phyloP scores from a whole-genome alignment of 768 basidiomycete species.

The Xanthoconium purpureum region DNA sequence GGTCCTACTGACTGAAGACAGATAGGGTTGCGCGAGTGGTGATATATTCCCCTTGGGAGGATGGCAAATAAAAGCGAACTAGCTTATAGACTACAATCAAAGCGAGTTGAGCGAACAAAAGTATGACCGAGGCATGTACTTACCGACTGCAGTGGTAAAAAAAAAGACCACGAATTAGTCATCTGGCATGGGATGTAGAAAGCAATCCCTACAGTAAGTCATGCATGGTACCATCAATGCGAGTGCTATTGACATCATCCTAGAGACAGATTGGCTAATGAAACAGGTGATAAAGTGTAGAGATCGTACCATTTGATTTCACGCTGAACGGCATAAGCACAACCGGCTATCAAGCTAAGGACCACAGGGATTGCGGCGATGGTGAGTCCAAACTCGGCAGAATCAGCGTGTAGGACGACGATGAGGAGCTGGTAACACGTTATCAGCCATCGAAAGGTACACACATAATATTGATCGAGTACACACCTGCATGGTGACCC shows the following conservation, averaged over 20 bases:
- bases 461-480: background rate
- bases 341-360: constrained; percentile 59
- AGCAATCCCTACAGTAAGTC: constrained; percentile 61
- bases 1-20: constrained; percentile 61
- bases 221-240: constrained; percentile 73
- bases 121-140: constrained; percentile 2
- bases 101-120: background rate
- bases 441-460: background rate
- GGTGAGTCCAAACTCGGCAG: constrained; percentile 79
- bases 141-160: constrained; percentile 25
- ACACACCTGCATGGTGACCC: constrained; percentile 82
- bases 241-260: constrained; percentile 73
- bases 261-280: background rate
- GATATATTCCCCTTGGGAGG: constrained; percentile 49
- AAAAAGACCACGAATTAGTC: background rate
- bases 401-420: constrained; percentile 59
- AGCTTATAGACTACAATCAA: constrained; percentile 68
- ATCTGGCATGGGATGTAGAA: background rate
- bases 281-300: background rate
- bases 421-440: constrained; percentile 64
- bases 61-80: constrained; percentile 74
- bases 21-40: constrained; percentile 81
- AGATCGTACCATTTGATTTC: constrained; percentile 71
- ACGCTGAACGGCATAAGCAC: constrained; percentile 68
- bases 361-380: constrained; percentile 82